Base-by-base conservation (phyloP, 192 early-diverging fungal genomes). In the Backusella parvicylindrica region DNA sequence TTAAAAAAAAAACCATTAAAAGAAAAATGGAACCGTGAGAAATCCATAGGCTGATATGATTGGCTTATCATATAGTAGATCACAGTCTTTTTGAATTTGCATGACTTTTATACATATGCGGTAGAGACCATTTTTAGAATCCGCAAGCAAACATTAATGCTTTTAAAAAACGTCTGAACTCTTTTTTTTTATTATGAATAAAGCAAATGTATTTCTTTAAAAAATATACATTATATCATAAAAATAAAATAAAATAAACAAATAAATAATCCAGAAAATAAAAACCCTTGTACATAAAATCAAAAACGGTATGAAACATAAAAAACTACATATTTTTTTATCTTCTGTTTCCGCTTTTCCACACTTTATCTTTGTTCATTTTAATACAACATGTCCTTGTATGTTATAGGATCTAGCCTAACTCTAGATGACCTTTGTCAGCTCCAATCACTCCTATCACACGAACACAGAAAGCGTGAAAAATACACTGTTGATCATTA, bases 391-490 rank as follows among this genome's bases (percentile, higher is more conserved):
- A 67, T 36, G 32, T n/a, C 16, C 4, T 9, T 35, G 1, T 67
- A n/a, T 9, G 35, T 32, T 26, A 67, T 36, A 32, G 65, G 32
- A 11, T 23, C 18, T 4, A 67, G 33, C 7, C 18, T 67, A 36
- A 67, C 65, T 12, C 33, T 67, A 4, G 65, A 67, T 36, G 65
- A 67, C 65, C 35, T 67, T 67, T 21, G 32, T 67, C 65, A 67
- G 33, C 32, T 67, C 32, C 65, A 67, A 36, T 32, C 65, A 21
- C 70, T 73, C 4, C 18, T 56, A 32, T 30, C 38, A 26, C 23
- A 76, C 28, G 75, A 76, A 43, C 65, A 75, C 16, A 23, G 28
- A 40, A 26, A 33, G 16, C 63, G 33, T 23, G 72, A 74, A 31
- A 23, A 26, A 11, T 35, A 74, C 12, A n/a, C 2, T n/a, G 16